These are phyloP conservation scores for Xylaria sp. DNA, from an alignment of 495 filamentous ascomycete genomes.

Conservation along the genomic window DNA sequence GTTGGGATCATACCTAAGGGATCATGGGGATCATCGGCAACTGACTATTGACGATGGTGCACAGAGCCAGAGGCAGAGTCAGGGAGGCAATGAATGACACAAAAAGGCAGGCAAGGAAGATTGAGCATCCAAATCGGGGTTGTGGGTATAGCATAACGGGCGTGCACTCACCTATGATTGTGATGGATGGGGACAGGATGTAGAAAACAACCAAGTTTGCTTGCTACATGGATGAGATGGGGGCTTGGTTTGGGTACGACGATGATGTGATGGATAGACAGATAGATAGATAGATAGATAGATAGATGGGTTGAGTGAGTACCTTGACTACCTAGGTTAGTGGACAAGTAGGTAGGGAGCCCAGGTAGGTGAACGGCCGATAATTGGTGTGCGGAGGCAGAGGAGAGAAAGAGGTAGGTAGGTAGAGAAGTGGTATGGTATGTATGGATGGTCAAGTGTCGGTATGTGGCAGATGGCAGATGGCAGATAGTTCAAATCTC, in stretches of 20 bases:
- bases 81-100: constrained; percentile 5
- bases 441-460: no score
- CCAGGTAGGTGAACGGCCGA: no score
- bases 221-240: constrained; percentile 9
- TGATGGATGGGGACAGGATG: not conserved
- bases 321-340: no score
- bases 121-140: not conserved
- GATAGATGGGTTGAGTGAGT: not conserved
- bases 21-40: constrained; percentile 11
- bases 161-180: not conserved
- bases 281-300: not conserved
- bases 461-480: no score
- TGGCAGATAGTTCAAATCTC: not conserved
- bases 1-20: constrained; percentile 7
- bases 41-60: not conserved
- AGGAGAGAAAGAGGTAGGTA: not conserved
- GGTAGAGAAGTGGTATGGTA: not conserved
- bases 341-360: no score
- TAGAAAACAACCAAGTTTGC: not conserved
- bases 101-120: not conserved
- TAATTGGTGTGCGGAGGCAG: no score
- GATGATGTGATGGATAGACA: not conserved
- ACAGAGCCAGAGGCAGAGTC: constrained; percentile 5
- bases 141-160: not conserved
- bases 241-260: not conserved